phyloP scores from a whole-genome alignment of 495 filamentous ascomycete species.

The Aspergillus bridgeri region DNA sequence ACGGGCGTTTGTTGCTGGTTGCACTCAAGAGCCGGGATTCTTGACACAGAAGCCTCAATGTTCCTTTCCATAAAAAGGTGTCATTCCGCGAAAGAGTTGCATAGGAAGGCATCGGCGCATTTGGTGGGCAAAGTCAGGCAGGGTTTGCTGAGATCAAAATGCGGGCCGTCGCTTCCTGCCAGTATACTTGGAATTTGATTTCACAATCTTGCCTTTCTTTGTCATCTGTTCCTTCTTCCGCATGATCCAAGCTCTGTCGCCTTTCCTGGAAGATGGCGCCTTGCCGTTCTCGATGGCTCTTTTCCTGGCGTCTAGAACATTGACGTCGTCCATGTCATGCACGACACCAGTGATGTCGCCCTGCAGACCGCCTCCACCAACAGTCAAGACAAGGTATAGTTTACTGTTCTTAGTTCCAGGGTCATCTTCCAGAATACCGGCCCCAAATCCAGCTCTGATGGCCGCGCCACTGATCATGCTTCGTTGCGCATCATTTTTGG shows the following conservation, averaged over 20 bases:
- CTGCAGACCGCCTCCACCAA: constrained; percentile 71
- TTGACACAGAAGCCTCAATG: background rate
- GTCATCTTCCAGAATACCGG: constrained; percentile 92
- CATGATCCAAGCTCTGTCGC: constrained; percentile 85
- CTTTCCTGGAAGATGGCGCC: constrained; percentile 59
- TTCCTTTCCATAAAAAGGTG: background rate
- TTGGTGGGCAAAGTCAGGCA: background rate
- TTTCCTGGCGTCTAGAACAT: constrained; percentile 68
- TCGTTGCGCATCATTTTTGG: constrained; percentile 88
- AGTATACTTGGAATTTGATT: constrained; percentile 85
- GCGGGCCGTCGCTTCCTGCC: constrained; percentile 73
- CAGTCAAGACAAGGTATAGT: constrained; percentile 88
- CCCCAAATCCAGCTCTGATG: constrained; percentile 90
- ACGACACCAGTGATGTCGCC: constrained; percentile 86
- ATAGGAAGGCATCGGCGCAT: background rate
- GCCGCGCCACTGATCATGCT: constrained; percentile 87
- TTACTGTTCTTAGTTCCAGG: constrained; percentile 93
- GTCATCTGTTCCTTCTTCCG: constrained; percentile 96
- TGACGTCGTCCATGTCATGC: constrained; percentile 81
- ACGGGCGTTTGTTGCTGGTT: background rate
- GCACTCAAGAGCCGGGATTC: background rate
- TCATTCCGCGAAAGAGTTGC: background rate
- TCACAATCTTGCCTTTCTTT: constrained; percentile 89
- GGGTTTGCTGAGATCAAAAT: constrained; percentile 38
- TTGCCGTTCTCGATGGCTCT: constrained; percentile 42